Percentiles rank a stretch among this genome's conserved stretches.
Conservation (phyloP, 1,284 basidiomycete species). For the Paramarasmius palmivorus region DNA sequence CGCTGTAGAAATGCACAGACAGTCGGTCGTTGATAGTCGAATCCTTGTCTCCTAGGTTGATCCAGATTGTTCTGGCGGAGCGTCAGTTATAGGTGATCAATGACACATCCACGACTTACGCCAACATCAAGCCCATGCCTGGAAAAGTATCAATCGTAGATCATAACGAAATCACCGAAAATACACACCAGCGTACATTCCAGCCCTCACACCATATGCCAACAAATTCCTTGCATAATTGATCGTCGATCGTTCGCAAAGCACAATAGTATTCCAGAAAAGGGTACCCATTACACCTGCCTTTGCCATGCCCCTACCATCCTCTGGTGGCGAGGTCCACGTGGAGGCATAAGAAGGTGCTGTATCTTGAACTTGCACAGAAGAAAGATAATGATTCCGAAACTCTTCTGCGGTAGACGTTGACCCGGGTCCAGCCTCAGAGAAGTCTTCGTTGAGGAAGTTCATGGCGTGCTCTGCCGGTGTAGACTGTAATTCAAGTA, state of each 20-base stretch:
- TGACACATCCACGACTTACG: conserved; percentile 27
- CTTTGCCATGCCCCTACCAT: conserved; percentile 21
- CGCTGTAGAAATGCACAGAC: conserved; percentile 51
- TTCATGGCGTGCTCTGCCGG: conserved; percentile 44
- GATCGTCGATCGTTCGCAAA: conserved; percentile 34
- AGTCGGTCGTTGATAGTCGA: conserved; percentile 43
- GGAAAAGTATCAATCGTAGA: conserved; percentile 6
- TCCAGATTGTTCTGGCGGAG: conserved; percentile 50
- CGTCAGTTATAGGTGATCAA: not conserved
- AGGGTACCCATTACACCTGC: conserved; percentile 28
- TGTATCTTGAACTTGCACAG: not conserved
- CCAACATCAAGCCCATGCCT: conserved; percentile 57
- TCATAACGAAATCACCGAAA: not conserved
- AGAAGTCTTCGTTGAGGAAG: conserved; percentile 48
- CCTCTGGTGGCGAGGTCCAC: conserved; percentile 5
- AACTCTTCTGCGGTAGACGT: conserved; percentile 25
- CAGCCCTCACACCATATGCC: conserved; percentile 61
- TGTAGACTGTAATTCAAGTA: conserved; percentile 25
- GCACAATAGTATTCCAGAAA: conserved; percentile 36
- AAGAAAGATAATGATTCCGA: conserved; percentile 32
- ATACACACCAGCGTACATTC: conserved; percentile 53
- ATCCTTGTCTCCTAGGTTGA: conserved; percentile 42
- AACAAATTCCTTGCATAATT: conserved; percentile 51
- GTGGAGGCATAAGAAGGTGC: not conserved
- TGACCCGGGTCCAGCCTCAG: conserved; percentile 11